A percentile compares a stretch with the other conserved stretches of the same genome.
Conservation (phyloP, 2,329 filamentous ascomycete genomes). For the Rhinocladiella similis region DNA sequence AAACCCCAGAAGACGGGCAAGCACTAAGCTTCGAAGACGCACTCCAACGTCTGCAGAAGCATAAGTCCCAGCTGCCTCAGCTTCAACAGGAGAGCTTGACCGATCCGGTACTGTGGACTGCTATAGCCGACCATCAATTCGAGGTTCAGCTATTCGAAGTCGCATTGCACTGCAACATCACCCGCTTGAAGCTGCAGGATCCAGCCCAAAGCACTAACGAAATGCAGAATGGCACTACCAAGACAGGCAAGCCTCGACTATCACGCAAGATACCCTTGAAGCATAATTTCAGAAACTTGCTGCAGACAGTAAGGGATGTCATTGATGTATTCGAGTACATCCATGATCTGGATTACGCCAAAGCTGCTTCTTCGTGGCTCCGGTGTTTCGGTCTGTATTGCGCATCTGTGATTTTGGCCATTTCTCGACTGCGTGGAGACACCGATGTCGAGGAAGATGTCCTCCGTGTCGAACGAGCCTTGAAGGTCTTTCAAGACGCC, state of each 20-base stretch:
- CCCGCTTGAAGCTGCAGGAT: constrained; percentile 2
- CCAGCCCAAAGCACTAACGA: neutral
- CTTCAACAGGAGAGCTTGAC: constrained; percentile 10
- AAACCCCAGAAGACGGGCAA: neutral
- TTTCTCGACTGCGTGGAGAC: constrained; percentile 18
- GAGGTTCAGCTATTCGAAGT: constrained; percentile 20
- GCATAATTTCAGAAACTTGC: constrained; percentile 7
- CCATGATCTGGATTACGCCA: constrained; percentile 9
- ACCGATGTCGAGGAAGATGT: constrained; percentile 17
- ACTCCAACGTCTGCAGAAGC: constrained; percentile 6
- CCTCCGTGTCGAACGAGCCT: constrained; percentile 7
- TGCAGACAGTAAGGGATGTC: constrained; percentile 16
- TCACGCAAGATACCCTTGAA: constrained; percentile 7
- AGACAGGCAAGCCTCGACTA: constrained; percentile 3
- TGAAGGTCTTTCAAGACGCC: constrained; percentile 14
- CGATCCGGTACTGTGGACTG: constrained; percentile 5
- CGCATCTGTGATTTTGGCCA: constrained; percentile 16
- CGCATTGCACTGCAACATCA: constrained; percentile 12
- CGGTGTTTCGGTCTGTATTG: constrained; percentile 23
- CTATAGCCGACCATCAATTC: constrained; percentile 17
- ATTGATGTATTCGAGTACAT: constrained; percentile 19
- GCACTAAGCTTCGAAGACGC: constrained; percentile 5
- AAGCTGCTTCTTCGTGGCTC: constrained; percentile 15
- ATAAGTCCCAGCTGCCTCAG: constrained; percentile 9
- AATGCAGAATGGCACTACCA: neutral